phyloP scores from a whole-genome alignment of 176 grass and related monocot species.

The Triticum monococcum region DNA sequence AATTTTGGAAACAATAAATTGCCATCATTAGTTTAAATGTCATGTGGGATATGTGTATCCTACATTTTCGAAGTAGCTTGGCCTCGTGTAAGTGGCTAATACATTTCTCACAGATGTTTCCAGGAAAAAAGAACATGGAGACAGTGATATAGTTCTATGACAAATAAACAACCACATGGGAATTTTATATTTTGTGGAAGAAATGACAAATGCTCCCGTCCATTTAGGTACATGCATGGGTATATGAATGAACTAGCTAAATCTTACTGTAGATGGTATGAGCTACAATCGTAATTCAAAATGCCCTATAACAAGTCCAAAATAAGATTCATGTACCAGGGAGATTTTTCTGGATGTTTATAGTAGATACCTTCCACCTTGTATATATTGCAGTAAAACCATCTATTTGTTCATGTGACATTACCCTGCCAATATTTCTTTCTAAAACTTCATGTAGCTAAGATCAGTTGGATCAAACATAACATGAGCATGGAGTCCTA shows the following conservation, averaged over 20 bases:
- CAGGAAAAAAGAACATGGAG: too few relatives aligned
- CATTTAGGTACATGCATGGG: constrained; percentile 48
- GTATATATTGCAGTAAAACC: constrained; percentile 20
- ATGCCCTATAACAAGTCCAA: background rate
- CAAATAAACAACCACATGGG: constrained; percentile 19
- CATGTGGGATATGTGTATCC: too few relatives aligned
- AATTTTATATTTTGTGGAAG: constrained; percentile 76
- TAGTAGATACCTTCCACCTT: too few relatives aligned
- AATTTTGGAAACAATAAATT: too few relatives aligned
- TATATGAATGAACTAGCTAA: constrained; percentile 11
- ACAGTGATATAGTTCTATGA: too few relatives aligned
- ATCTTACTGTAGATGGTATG: background rate
- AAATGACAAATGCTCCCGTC: constrained; percentile 67
- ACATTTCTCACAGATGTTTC: too few relatives aligned
- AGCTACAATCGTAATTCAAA: background rate
- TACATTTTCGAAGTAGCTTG: too few relatives aligned
- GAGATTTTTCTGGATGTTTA: constrained; percentile 75
- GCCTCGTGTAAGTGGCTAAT: too few relatives aligned
- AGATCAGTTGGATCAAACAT: constrained; percentile 88
- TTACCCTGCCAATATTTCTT: constrained; percentile 45
- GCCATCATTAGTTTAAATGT: too few relatives aligned
- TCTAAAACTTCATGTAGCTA: constrained; percentile 67
- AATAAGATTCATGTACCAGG: constrained; percentile 46
- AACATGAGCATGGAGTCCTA: constrained; percentile 64
- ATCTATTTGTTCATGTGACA: constrained; percentile 64